Evolutionary conservation across 2,329 filamentous ascomycete genomes (phyloP).

Genomic region (Cytospora mali): DNA sequence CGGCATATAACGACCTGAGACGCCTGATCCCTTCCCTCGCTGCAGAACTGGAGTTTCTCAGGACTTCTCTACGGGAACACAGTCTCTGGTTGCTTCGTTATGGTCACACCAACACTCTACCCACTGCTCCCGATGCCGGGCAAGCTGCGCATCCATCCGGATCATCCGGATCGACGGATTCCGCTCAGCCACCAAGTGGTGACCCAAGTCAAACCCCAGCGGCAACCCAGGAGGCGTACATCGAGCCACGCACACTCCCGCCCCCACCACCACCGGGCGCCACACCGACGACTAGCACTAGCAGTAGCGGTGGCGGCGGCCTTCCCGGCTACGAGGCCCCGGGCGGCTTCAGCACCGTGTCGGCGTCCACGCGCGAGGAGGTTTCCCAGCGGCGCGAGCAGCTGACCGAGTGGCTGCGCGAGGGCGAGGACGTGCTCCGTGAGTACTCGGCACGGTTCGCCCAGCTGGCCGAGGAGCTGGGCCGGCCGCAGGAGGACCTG

Average conservation of each 20-base stretch:
- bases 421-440: slow-evolving; percentile 37
- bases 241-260: slow-evolving; percentile 1
- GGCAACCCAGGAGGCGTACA: slow-evolving; percentile 7
- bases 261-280: slow-evolving; percentile 1
- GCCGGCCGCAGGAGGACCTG: slow-evolving; percentile 35
- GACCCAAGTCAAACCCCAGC: background rate
- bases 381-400: slow-evolving; percentile 34
- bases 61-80: slow-evolving; percentile 37
- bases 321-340: slow-evolving; percentile 35
- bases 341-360: slow-evolving; percentile 33
- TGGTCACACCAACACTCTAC: slow-evolving; percentile 29
- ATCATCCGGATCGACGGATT: slow-evolving; percentile 11
- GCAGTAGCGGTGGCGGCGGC: slow-evolving; percentile 25
- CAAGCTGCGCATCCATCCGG: background rate
- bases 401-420: slow-evolving; percentile 35
- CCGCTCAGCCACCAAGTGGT: slow-evolving; percentile 7
- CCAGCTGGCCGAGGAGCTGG: slow-evolving; percentile 35
- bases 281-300: slow-evolving; percentile 10
- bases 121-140: background rate
- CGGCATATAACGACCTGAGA: slow-evolving; percentile 35
- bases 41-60: slow-evolving; percentile 35
- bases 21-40: slow-evolving; percentile 35
- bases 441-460: slow-evolving; percentile 38
- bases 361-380: slow-evolving; percentile 34
- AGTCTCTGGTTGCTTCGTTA: slow-evolving; percentile 37